Evolutionary conservation across 2,329 filamentous ascomycete genomes (phyloP), one percentile per base, ranked within the genome.

Genomic region (Fusarium subglutinans): DNA sequence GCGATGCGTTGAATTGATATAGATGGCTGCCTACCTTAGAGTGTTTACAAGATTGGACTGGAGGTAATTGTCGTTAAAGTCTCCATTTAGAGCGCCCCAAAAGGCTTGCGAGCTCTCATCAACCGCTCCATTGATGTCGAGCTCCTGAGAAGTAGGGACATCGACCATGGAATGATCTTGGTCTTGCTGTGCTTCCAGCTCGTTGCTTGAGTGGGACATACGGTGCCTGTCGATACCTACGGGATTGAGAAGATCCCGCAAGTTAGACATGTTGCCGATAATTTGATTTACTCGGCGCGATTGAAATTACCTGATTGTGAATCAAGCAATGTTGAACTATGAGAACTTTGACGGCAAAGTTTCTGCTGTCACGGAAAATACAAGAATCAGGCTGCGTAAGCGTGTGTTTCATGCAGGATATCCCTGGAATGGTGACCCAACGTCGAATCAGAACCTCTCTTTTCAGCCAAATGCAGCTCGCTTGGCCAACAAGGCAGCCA

Each of bases 301-400:
- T n/a, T n/a, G n/a, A n/a, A n/a, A 12, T 17, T 3, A 17, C n/a
- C 7, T 6, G 8, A 18, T 26, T 37, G 22, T 24, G 48, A 37
- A 37, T 5, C 11, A 13, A 1, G 22, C 11, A n/a, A 3, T n/a
- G 12, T 4, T 50, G 22, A 20, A 51, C 11, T 37, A 37, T 9
- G 24, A 38, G 54, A 26, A 18, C 24, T 14, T 44, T 33, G 14
- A 50, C 9, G 15, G 17, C 35, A 17, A 1, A 3, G 47, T 17
- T 13, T 10, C 12, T 48, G 37, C 20, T 65, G 37, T 50, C 43
- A 37, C 8, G 4, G n/a, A 15, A 15, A 37, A 14, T 10, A 26
- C 28, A 33, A 30, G 53, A 68, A 68, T 33, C 41, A 68, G 63
- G 63, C 65, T 68, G 54, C 33, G 63, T 18, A 22, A 54, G 63